These are phyloP conservation scores for Gracilariopsis chorda DNA, from an alignment of 23 red algal genomes.

Conservation along the genomic window DNA sequence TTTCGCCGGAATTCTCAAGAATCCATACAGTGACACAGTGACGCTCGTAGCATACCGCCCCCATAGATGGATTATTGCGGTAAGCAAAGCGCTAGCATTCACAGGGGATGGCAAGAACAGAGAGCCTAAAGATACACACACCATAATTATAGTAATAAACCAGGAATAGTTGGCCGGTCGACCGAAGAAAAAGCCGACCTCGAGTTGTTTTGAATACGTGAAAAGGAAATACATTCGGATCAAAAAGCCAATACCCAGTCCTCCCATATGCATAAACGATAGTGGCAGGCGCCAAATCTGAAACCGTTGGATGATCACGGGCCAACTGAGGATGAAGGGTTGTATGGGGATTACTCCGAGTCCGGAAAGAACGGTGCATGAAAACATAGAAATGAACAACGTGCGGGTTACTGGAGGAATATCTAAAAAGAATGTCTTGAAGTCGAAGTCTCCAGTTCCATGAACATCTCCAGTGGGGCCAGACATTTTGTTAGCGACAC, in stretches of 20 bases:
- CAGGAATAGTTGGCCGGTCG: conserved; percentile 81
- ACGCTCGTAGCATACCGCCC: conserved; percentile 57
- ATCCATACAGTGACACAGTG: conserved; percentile 80
- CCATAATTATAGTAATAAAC: conserved; percentile 57
- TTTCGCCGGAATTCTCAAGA: conserved; percentile 81
- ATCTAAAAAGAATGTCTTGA: conserved; percentile 62
- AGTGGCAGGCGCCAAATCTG: conserved; percentile 84
- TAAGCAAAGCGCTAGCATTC: conserved; percentile 66
- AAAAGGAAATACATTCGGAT: conserved; percentile 83
- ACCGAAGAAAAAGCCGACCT: conserved; percentile 73
- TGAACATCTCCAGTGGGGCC: conserved; percentile 47
- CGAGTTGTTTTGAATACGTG: conserved; percentile 84
- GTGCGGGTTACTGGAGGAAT: conserved; percentile 77
- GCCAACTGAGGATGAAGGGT: conserved; percentile 67
- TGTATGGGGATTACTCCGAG: conserved; percentile 36
- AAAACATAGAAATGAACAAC: conserved; percentile 58
- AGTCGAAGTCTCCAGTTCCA: conserved; percentile 55
- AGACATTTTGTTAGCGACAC: conserved; percentile 12
- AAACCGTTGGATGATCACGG: conserved; percentile 22
- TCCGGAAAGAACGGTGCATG: conserved; percentile 64
- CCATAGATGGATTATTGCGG: conserved; percentile 90
- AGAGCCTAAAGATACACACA: neutral
- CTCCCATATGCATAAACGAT: conserved; percentile 65
- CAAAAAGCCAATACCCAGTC: conserved; percentile 77
- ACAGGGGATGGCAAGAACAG: conserved; percentile 3